Conservation (phyloP, 495 filamentous ascomycete species). For the Tuber umbilicatum region DNA sequence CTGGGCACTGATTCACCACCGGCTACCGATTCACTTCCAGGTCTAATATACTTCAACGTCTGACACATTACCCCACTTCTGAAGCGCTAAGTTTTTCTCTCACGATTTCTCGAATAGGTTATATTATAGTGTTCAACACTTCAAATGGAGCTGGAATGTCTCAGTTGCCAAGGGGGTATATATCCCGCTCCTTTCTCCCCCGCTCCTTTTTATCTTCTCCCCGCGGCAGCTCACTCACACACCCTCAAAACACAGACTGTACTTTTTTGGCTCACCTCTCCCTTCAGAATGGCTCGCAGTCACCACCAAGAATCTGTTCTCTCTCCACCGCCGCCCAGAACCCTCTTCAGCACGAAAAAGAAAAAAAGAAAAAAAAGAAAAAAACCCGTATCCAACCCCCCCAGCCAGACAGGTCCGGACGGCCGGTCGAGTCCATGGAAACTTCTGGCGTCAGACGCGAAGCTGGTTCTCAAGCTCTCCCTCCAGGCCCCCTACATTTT, state of each 20-base stretch:
- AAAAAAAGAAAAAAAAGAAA: too few species aligned
- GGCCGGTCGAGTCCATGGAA: constrained; percentile 25
- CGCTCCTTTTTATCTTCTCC: neutral
- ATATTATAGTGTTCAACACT: too few species aligned
- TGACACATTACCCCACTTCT: too few species aligned
- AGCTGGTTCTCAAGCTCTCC: constrained; percentile 29
- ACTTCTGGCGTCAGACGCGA: constrained; percentile 35
- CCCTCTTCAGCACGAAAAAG: constrained; percentile 22
- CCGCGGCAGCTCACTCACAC: neutral
- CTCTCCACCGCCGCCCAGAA: constrained; percentile 22
- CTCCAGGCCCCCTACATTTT: constrained; percentile 34
- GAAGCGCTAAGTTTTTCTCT: too few species aligned
- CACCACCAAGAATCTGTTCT: constrained; percentile 12
- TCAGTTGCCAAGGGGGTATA: too few species aligned
- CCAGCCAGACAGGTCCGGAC: constrained; percentile 34
- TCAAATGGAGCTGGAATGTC: too few species aligned
- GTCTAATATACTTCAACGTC: too few species aligned
- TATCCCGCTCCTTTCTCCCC: neutral
- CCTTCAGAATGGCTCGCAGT: constrained; percentile 7
- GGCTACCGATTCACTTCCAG: too few species aligned
- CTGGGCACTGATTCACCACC: too few species aligned
- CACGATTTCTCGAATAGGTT: too few species aligned
- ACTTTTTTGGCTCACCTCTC: constrained; percentile 1
- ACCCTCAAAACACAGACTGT: neutral
- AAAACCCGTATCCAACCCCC: constrained; percentile 38